phyloP scores from a whole-genome alignment of 305 asterid genomes.

The Fraxinus nigra region DNA sequence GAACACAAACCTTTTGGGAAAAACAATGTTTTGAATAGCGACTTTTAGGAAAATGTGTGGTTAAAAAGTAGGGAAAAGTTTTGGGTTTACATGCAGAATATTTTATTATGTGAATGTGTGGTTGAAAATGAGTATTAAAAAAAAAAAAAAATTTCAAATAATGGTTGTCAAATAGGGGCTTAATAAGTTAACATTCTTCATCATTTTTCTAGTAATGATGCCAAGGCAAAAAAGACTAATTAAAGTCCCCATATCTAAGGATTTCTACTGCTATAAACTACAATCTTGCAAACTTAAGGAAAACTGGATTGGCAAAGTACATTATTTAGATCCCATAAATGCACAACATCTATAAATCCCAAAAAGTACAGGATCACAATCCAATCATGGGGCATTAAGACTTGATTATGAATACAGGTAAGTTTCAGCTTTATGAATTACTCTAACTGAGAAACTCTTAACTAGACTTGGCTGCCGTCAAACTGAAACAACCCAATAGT shows the following conservation, averaged over 20 bases:
- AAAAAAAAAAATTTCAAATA: too few species aligned
- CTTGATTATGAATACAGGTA: neutral
- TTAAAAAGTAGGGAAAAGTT: too few species aligned
- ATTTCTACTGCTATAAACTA: neutral
- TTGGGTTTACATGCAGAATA: too few species aligned
- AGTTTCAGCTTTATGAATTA: neutral
- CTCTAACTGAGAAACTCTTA: neutral
- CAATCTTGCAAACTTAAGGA: neutral
- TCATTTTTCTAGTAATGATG: neutral
- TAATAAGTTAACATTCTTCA: too few species aligned
- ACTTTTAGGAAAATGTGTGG: too few species aligned
- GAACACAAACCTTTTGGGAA: neutral
- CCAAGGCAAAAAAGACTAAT: neutral
- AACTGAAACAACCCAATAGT: neutral
- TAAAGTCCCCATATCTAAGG: neutral
- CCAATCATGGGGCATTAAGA: neutral
- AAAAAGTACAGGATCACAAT: neutral
- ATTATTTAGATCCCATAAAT: neutral
- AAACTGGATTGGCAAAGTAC: neutral
- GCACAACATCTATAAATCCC: neutral
- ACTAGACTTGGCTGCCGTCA: neutral
- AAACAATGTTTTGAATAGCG: too few species aligned
- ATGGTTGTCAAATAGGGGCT: too few species aligned
- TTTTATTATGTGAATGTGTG: too few species aligned
- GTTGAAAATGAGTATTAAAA: too few species aligned